Conservation (phyloP, 176 grass and related monocot genomes). For the Eragrostis curvula region DNA sequence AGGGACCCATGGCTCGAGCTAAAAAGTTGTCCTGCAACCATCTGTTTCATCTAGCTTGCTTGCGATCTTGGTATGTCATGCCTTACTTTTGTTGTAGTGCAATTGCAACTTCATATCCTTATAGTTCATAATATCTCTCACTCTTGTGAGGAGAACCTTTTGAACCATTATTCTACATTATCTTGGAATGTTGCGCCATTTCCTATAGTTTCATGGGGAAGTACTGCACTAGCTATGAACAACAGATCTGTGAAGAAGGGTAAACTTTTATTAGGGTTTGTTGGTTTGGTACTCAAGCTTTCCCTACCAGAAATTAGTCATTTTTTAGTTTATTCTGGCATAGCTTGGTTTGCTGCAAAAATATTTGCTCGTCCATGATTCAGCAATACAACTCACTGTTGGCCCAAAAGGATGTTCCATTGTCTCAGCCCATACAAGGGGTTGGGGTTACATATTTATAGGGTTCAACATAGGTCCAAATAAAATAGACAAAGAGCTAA, state of each 20-base stretch:
- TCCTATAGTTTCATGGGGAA: not conserved
- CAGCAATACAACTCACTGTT: too few species aligned
- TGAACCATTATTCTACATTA: not conserved
- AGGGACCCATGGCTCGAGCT: slow-evolving; percentile 97
- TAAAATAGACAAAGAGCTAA: too few species aligned
- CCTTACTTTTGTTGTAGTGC: slow-evolving; percentile 34
- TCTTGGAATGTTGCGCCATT: not conserved
- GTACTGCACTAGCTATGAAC: not conserved
- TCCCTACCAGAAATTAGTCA: not conserved
- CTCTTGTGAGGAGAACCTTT: slow-evolving; percentile 22
- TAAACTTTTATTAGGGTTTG: not conserved
- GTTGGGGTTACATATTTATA: too few species aligned
- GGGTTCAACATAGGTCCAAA: too few species aligned
- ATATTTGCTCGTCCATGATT: not conserved
- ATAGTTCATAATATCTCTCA: not conserved
- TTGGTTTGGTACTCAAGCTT: not conserved
- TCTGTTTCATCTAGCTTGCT: slow-evolving; percentile 96
- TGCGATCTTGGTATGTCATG: slow-evolving; percentile 88
- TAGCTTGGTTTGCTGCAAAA: not conserved
- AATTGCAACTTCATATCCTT: slow-evolving; percentile 27
- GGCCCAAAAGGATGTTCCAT: too few species aligned
- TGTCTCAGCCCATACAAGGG: too few species aligned
- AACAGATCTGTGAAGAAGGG: not conserved
- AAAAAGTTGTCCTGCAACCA: slow-evolving; percentile 97
- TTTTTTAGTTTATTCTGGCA: not conserved